phyloP scores from a whole-genome alignment of 768 basidiomycete genomes.

The Lentinula guzmanii region DNA sequence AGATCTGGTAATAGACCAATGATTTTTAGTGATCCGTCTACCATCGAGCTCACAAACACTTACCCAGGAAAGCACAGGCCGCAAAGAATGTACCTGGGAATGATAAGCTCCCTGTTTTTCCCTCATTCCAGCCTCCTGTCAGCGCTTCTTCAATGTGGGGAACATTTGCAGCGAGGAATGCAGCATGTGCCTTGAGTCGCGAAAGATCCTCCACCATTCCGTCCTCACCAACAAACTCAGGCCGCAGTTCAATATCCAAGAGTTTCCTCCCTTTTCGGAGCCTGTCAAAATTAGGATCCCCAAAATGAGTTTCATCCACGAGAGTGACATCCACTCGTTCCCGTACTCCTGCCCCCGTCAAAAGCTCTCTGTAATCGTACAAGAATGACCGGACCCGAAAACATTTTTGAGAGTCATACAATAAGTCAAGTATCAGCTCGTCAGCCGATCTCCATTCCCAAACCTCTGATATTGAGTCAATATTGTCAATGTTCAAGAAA shows the following conservation, averaged over 20 bases:
- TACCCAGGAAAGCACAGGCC: constrained; percentile 2
- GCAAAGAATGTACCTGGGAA: constrained; percentile 5
- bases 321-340: constrained; percentile 13
- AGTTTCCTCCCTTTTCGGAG: constrained; percentile 25
- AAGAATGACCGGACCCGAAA: constrained; percentile 29
- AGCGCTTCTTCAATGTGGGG: background rate
- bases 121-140: constrained; percentile 1
- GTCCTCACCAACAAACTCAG: background rate
- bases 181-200: constrained; percentile 3
- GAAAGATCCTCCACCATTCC: background rate
- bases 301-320: background rate
- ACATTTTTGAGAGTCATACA: constrained; percentile 20
- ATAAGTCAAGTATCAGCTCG: constrained; percentile 30
- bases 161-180: background rate
- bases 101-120: background rate
- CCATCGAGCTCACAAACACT: background rate
- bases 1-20: background rate
- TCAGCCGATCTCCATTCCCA: constrained; percentile 36
- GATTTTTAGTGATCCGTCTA: background rate
- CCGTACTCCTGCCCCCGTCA: constrained; percentile 26
- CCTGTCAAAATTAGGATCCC: constrained; percentile 21
- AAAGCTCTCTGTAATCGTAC: constrained; percentile 22
- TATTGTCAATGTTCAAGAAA: constrained; percentile 43
- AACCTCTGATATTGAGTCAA: constrained; percentile 15
- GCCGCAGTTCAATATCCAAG: constrained; percentile 30